Evolutionary conservation across 106 monocot genomes (phyloP), one percentile per base, ranked within the genome.

Genomic region (Dioscorea alata): DNA sequence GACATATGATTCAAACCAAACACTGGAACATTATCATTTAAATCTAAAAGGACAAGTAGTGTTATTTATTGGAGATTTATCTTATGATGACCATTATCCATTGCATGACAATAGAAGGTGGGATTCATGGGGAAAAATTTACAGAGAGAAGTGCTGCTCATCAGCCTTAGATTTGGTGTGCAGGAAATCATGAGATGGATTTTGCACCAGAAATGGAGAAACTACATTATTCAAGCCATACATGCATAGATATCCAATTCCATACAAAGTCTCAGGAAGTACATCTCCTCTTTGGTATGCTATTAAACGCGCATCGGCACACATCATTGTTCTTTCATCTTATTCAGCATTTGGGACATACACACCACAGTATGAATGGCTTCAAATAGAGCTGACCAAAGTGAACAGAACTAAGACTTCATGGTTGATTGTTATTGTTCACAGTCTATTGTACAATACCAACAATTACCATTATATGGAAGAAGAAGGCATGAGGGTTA

Each of bases 321-420:
- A 75, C 49, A 65, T 75, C 50, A 75, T 75, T 48, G 59, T 75
- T 57, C 58, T 75, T 2, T 22, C 74, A 9, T 75, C 74, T 2
- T 75, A 75, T 49, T 75, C 74, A 1, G 74, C 74, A 21, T 75
- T 59, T 58, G 74, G 78, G 13, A 78, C 49, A 32, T 78, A 78
- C 67, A 78, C 78, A 4, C 78, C 78, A n/a, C 78, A 78, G 24
- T 72, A 72, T 33, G 24, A 72, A 21, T 78, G 78, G 78, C 67
- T 78, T 19, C 9, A 66, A 31, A 13, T 25, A 23, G 78, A 78
- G 72, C 67, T 78, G 1, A 66, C 78, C 10, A 78, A 65, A 58
- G 78, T 78, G 60, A 54, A 78, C 60, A 34, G 78, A n/a, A 66
- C 59, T 2, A 66, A 72, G 19, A 78, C 78, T 12, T 60, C 78